These are phyloP conservation scores for Penicillium polonicum DNA, from an alignment of 2,329 filamentous ascomycete species.

Conservation along the genomic window DNA sequence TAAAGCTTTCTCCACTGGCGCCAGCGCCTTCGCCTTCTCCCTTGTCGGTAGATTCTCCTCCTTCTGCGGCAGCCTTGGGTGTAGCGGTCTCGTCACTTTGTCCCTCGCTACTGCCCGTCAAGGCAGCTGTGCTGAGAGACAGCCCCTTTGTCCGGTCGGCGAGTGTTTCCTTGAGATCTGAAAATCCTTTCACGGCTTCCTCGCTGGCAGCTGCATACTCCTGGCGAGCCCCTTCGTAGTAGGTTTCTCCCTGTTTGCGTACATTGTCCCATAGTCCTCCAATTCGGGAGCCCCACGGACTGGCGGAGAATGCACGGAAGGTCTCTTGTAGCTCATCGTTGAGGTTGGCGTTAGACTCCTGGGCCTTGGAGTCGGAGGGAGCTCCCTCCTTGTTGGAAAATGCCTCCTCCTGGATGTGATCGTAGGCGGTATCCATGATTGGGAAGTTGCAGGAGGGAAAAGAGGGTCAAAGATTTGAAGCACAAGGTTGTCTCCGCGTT, in stretches of 20 bases:
- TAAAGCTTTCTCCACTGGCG: constrained; percentile 58
- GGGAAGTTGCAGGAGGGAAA: constrained; percentile 3
- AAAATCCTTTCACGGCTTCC: constrained; percentile 79
- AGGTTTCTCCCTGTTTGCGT: constrained; percentile 91
- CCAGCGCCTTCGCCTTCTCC: constrained; percentile 29
- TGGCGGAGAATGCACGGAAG: constrained; percentile 87
- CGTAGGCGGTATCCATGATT: constrained; percentile 92
- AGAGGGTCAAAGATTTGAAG: constrained; percentile 13
- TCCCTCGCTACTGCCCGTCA: constrained; percentile 26
- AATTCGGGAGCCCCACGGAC: constrained; percentile 84
- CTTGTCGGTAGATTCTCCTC: constrained; percentile 19
- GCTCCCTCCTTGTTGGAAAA: constrained; percentile 57
- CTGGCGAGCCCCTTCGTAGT: constrained; percentile 78
- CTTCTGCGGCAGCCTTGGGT: constrained; percentile 27
- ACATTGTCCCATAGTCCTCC: constrained; percentile 87
- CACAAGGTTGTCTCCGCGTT: constrained; percentile 29
- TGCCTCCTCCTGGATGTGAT: constrained; percentile 87
- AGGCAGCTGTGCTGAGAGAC: constrained; percentile 55
- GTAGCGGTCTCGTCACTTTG: constrained; percentile 31
- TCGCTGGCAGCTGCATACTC: constrained; percentile 76
- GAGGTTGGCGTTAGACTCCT: constrained; percentile 54
- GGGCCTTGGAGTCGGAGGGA: constrained; percentile 37
- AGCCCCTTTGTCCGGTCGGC: constrained; percentile 72
- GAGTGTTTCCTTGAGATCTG: constrained; percentile 65
- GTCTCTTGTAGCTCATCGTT: constrained; percentile 91